These are phyloP conservation scores for Symbiodinium pilosum DNA, from an alignment of 73 alveolate species.

Conservation along the genomic window DNA sequence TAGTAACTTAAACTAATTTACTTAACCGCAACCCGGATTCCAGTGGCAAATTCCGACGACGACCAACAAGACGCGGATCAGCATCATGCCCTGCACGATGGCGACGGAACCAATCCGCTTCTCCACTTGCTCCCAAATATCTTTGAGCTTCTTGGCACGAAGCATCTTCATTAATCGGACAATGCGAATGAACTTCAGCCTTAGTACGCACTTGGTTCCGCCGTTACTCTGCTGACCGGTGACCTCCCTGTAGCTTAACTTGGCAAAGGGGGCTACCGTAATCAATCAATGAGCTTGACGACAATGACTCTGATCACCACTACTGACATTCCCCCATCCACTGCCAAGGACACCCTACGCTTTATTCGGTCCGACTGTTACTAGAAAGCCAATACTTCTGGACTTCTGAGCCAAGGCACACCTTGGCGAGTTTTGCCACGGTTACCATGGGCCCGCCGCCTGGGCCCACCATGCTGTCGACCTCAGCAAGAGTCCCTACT, in stretches of 20 bases:
- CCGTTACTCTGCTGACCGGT: no score
- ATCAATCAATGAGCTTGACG: no score
- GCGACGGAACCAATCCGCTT: slow-evolving; percentile 47
- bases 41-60: slow-evolving; percentile 92
- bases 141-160: slow-evolving; percentile 36
- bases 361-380: background rate
- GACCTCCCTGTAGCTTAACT: no score
- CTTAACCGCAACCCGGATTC: no score
- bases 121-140: slow-evolving; percentile 79
- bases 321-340: no score
- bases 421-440: slow-evolving; percentile 19
- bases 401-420: background rate
- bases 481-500: no score
- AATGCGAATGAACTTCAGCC: slow-evolving; percentile 63
- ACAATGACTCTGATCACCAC: no score
- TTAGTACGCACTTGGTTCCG: background rate
- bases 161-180: slow-evolving; percentile 67
- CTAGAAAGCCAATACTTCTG: background rate
- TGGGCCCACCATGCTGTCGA: slow-evolving; percentile 3
- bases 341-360: no score
- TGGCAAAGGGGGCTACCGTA: no score
- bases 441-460: slow-evolving; percentile 40
- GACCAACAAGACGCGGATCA: slow-evolving; percentile 59
- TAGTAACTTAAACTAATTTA: no score
- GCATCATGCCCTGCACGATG: slow-evolving; percentile 55